Evolutionary conservation across 352 stramenopile genomes (phyloP).

Genomic region (Phytopythium helicoides): DNA sequence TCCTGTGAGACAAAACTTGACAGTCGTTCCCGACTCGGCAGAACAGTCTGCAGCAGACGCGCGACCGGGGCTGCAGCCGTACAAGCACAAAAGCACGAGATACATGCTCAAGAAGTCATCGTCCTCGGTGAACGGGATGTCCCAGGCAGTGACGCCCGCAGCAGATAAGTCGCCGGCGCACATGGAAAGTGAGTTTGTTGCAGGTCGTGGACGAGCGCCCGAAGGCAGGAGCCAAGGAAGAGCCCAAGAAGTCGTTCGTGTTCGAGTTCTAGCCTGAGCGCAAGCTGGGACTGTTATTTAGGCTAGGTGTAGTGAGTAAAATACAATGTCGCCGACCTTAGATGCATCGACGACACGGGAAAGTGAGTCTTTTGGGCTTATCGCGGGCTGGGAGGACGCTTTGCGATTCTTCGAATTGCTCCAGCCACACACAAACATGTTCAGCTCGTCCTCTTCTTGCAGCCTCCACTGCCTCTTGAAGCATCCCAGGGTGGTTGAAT

Average conservation of each 20-base stretch:
- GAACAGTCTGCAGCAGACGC: neutral
- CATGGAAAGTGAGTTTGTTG: slow-evolving; percentile 37
- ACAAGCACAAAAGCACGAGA: slow-evolving; percentile 4
- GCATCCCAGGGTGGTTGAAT: slow-evolving; percentile 13
- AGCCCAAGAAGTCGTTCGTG: slow-evolving; percentile 40
- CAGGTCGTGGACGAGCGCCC: slow-evolving; percentile 22
- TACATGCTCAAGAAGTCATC: slow-evolving; percentile 10
- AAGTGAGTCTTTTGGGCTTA: no score
- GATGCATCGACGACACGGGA: neutral
- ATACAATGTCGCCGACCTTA: neutral
- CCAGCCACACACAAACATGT: slow-evolving; percentile 29
- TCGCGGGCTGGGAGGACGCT: no score
- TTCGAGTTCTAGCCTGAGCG: slow-evolving; percentile 34
- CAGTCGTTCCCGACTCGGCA: neutral
- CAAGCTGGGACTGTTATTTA: neutral
- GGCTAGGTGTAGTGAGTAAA: no score
- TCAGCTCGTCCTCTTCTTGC: slow-evolving; percentile 23
- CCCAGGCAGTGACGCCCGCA: neutral
- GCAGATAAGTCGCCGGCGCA: slow-evolving; percentile 26
- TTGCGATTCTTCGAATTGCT: no score
- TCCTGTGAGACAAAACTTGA: neutral
- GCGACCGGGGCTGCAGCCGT: slow-evolving; percentile 1
- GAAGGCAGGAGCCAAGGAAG: slow-evolving; percentile 14
- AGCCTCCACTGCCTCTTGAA: slow-evolving; percentile 19
- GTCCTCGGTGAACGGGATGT: neutral